Evolutionary conservation across 768 basidiomycete species (phyloP), one percentile per base, ranked within the genome.

Genomic region (Glaciozyma antarctica): DNA sequence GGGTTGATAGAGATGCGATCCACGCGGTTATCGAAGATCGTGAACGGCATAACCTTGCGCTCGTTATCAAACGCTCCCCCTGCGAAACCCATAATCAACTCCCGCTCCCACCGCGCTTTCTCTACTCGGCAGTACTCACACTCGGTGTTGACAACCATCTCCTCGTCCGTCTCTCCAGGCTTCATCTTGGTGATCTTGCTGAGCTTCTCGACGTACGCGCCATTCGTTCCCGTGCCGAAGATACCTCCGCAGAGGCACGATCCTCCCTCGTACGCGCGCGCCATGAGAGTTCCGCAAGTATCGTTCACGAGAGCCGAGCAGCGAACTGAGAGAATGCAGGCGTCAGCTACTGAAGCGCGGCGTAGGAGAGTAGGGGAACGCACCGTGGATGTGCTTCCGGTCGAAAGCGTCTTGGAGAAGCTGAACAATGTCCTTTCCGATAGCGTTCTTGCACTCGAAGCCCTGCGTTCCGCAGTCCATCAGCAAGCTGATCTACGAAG

Each of bases 181-280:
- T 49, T 57, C 12, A 95, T 81, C 77, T 98, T 98, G 48, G 81
- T 84, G 74, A 98, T 85, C 58, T 90, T 91, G 58, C 83, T 81
- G 45, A 92, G 79, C 70, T 88, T 82, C 76, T 98, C 94, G 57
- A 99, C 83, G 77, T 95, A 99, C 16, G 95, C 95, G 38, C 95
- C 95, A 74, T 99, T 99, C 8, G 95, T 98, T 22, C 95, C 95
- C 0, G 95, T 99, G 30, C 95, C 95, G 75, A 98, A 98, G 73
- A 98, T 98, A 61, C 87, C 87, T 55, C 81, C 81, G 43, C 93
- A 82, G 21, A 91, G 79, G 73, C 90, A 94, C 9, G 88, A 88
- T 24, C 95, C 95, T 5, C 85, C 83, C n/a, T 88, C 88, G 75
- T 99, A 99, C 13, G 92, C 88, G 54, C 90, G 83, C 16, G 93